Percentiles rank a stretch among this genome's conserved stretches.
These are phyloP conservation scores for Tubosaeta brunneosetosa DNA, from an alignment of 768 basidiomycete genomes.

Conservation along the genomic window DNA sequence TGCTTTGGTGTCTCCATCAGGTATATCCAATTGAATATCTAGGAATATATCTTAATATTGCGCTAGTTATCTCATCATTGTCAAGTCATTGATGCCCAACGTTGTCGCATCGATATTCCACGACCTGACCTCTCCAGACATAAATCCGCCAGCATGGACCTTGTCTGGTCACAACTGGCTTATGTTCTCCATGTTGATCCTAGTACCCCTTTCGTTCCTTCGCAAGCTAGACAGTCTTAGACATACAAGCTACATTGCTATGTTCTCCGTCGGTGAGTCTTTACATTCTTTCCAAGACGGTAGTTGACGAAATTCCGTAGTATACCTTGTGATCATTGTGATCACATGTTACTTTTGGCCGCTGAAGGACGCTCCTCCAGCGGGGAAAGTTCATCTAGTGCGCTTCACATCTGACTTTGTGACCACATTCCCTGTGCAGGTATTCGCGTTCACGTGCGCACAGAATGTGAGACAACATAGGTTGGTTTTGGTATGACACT, in stretches of 20 bases:
- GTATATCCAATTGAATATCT: slow-evolving; percentile 34
- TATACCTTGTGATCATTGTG: slow-evolving; percentile 76
- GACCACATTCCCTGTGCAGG: slow-evolving; percentile 87
- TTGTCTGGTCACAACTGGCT: slow-evolving; percentile 82
- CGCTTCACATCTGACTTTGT: slow-evolving; percentile 76
- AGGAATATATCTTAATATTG: slow-evolving; percentile 29
- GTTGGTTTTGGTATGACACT: slow-evolving; percentile 1
- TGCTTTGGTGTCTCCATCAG: slow-evolving; percentile 96
- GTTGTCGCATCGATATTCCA: slow-evolving; percentile 83
- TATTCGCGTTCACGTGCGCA: slow-evolving; percentile 88
- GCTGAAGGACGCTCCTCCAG: slow-evolving; percentile 53
- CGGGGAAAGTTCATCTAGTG: slow-evolving; percentile 66
- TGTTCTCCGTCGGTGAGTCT: slow-evolving; percentile 81
- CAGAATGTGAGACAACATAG: slow-evolving; percentile 65
- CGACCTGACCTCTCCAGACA: slow-evolving; percentile 59
- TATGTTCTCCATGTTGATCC: slow-evolving; percentile 64
- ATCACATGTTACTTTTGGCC: slow-evolving; percentile 76
- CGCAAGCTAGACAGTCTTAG: slow-evolving; percentile 79
- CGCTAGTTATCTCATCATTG: slow-evolving; percentile 79
- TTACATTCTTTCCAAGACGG: neutral
- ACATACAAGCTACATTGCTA: slow-evolving; percentile 86
- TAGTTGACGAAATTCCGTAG: slow-evolving; percentile 34
- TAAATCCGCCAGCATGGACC: slow-evolving; percentile 70
- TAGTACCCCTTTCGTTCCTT: slow-evolving; percentile 80
- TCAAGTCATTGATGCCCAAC: slow-evolving; percentile 90